Evolutionary conservation across 169 alveolate genomes (phyloP), one percentile per base, ranked within the genome.

Genomic region (Besnoitia besnoiti): DNA sequence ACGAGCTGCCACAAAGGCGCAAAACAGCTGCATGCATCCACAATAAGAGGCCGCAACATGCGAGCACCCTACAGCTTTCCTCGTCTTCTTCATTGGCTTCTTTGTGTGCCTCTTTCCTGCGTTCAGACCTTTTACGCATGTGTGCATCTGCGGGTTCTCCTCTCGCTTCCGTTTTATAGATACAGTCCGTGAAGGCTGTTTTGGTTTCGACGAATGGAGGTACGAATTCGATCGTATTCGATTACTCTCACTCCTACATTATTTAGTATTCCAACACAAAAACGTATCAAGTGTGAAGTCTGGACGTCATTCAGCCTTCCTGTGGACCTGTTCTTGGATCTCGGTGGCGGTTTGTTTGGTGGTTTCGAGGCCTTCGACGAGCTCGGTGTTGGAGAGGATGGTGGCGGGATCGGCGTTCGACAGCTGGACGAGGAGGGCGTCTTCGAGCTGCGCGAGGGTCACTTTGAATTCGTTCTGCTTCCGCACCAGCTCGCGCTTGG

Each of bases 321-420:
- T n/a, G 80, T 91, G 92, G 44, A 97, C 97, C 93, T 98, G 98
- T 94, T 95, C 97, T 84, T 97, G 96, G 90, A 98, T 98, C 90
- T 97, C 98, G 89, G 93, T 96, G 49, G 99, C 97, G 47, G 98
- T 97, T 73, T 96, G 95, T 93, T 98, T 98, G 10, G 99, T 98
- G 73, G 95, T 96, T 94, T 98, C 99, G 87, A 98, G 97, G 73
- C 98, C 97, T 89, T 97, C 98, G 90, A 98, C 98, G 39, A 98
- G 96, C 46, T 98, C 98, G 8, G 96, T 98, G 94, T 98, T 98
- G 79, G 97, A 97, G 35, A 98, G 96, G 91, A 98, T 98, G 0
- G 99, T 98, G 5, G 98, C 98, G 62, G 99, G 98, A 88, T 98
- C 99, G 14, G 99, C 99, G 55, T 98, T 97, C n/a, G 99, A 97